phyloP scores from a whole-genome alignment of 805 yeast genomes.

The Barnettozyma populi region DNA sequence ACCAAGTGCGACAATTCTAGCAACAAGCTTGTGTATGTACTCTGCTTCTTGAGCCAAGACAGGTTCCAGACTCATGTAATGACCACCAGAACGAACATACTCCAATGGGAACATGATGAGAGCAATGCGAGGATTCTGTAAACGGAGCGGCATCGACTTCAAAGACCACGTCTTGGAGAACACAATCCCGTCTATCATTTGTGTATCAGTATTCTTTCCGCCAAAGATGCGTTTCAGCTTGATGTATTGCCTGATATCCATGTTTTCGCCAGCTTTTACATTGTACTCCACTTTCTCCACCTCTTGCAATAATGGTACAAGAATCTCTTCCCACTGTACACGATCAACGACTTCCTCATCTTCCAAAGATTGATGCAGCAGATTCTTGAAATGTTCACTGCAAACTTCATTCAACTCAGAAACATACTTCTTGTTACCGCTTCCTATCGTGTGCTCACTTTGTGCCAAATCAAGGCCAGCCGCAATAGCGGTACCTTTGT shows the following conservation, averaged over 20 bases:
- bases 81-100: slow-evolving; percentile 70
- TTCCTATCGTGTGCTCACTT: not conserved
- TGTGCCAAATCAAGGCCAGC: not conserved
- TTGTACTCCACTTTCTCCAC: slow-evolving; percentile 58
- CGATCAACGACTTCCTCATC: slow-evolving; percentile 51
- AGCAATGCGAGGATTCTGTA: slow-evolving; percentile 69
- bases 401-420: slow-evolving; percentile 33
- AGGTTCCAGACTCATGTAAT: slow-evolving; percentile 75
- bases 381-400: slow-evolving; percentile 38
- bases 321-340: slow-evolving; percentile 53
- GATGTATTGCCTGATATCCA: slow-evolving; percentile 84
- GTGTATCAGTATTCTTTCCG: slow-evolving; percentile 55
- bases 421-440: slow-evolving; percentile 4
- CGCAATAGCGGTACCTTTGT: not conserved
- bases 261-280: slow-evolving; percentile 58
- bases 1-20: slow-evolving; percentile 64
- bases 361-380: slow-evolving; percentile 53
- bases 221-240: slow-evolving; percentile 85
- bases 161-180: slow-evolving; percentile 81
- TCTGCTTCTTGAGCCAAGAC: slow-evolving; percentile 85
- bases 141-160: slow-evolving; percentile 63
- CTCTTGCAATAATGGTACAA: slow-evolving; percentile 46
- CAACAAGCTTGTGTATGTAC: slow-evolving; percentile 73
- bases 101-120: slow-evolving; percentile 87
- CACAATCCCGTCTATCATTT: slow-evolving; percentile 68